phyloP scores from a whole-genome alignment of 2,329 filamentous ascomycete genomes.

The Fusarium euwallaceae region DNA sequence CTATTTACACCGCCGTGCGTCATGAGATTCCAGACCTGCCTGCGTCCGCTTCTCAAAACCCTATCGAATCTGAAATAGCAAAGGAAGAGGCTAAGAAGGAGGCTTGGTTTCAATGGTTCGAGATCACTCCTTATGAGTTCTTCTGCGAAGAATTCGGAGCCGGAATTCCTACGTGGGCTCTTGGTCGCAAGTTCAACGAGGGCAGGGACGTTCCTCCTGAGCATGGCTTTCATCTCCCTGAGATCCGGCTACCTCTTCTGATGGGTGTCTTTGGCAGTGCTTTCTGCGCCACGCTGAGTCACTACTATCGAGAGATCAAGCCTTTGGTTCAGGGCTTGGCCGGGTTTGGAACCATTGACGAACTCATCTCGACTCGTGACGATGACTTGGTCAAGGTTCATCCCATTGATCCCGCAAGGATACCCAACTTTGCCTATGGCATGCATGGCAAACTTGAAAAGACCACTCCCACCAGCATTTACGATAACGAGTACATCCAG shows the following conservation, averaged over 20 bases:
- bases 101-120: conserved; percentile 98
- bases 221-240: conserved; percentile 79
- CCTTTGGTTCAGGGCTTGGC: conserved; percentile 81
- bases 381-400: conserved; percentile 92
- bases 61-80: conserved; percentile 46
- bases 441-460: conserved; percentile 81
- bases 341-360: conserved; percentile 83
- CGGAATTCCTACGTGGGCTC: conserved; percentile 94
- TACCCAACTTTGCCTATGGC: conserved; percentile 90
- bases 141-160: conserved; percentile 94
- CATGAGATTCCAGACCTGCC: conserved; percentile 88
- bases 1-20: conserved; percentile 94
- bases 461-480: conserved; percentile 83
- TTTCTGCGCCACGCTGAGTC: conserved; percentile 94
- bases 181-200: conserved; percentile 84
- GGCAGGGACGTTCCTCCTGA: conserved; percentile 69
- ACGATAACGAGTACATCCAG: conserved; percentile 77
- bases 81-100: conserved; percentile 70
- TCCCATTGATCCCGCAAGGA: conserved; percentile 89
- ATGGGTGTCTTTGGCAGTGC: conserved; percentile 97
- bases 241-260: conserved; percentile 84
- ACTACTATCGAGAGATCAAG: conserved; percentile 96
- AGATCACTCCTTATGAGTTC: conserved; percentile 94
- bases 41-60: conserved; percentile 40
- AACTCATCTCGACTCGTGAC: conserved; percentile 84